Conservation (phyloP, 768 basidiomycete species). For the Tricholomella constricta region DNA sequence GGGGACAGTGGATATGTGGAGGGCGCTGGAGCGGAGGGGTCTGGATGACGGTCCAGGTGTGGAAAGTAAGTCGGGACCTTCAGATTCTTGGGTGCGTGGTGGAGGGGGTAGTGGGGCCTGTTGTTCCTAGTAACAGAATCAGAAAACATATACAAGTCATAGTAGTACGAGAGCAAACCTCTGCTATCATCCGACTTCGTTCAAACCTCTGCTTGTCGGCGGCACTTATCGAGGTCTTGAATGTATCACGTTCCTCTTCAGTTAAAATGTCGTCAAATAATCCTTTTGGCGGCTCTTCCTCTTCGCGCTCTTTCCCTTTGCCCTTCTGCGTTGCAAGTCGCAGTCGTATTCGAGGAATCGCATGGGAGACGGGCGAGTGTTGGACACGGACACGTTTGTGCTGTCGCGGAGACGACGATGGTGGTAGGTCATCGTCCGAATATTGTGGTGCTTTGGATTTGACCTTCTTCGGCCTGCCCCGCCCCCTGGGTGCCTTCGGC, state of each 20-base stretch:
- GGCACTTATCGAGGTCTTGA: constrained; percentile 61
- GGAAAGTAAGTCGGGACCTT: constrained; percentile 25
- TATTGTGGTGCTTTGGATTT: constrained; percentile 19
- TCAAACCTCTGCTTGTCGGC: constrained; percentile 75
- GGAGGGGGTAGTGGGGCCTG: constrained; percentile 45
- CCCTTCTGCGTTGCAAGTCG: constrained; percentile 55
- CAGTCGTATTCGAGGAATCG: constrained; percentile 43
- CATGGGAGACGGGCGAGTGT: constrained; percentile 31
- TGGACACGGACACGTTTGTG: constrained; percentile 47
- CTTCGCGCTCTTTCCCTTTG: constrained; percentile 71
- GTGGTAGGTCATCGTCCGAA: constrained; percentile 24
- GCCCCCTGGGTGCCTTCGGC: constrained; percentile 18
- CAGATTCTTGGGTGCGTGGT: constrained; percentile 23
- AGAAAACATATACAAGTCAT: constrained; percentile 10
- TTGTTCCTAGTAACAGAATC: constrained; percentile 41
- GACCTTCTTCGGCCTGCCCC: constrained; percentile 27
- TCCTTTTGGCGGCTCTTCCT: constrained; percentile 55
- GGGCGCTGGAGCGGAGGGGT: constrained; percentile 60
- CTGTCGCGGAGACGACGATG: constrained; percentile 28
- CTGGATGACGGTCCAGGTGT: constrained; percentile 57
- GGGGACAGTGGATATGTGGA: constrained; percentile 39
- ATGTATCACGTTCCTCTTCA: constrained; percentile 68
- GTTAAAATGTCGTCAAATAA: constrained; percentile 85
- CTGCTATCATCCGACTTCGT: constrained; percentile 66
- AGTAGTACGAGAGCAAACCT: constrained; percentile 49